Base-by-base conservation (phyloP, 2,329 filamentous ascomycete species). In the Aspergillus pseudonomiae region DNA sequence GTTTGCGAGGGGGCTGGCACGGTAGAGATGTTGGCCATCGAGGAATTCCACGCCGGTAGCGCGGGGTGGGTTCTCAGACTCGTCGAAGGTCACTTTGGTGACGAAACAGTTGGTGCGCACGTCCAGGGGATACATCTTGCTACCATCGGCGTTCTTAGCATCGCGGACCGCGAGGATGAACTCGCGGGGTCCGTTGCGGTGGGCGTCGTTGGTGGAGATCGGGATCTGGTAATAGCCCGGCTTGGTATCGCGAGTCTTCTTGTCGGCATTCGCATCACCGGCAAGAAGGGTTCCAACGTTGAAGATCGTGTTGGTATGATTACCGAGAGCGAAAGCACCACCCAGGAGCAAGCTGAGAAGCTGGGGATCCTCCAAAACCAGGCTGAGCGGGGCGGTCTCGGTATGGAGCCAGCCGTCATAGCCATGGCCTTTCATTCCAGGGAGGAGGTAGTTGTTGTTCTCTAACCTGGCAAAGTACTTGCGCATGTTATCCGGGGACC, bases 151-250 rank as follows among this genome's bases (percentile, higher is more conserved):
- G 21, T 72, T 73, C 16, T 57, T 69, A 5, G 73, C 73, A 54
- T 72, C 69, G 1, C 68, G 67, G 3, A 74, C 71, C 11, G 67
- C 58, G n/a, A 69, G 58, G 28, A 77, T 81, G 80, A 69, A 78
- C 75, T 67, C 85, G 79, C 67, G 85, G 73, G 54, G 66, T 52
- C 73, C 71, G 57, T 68, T 74, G 6, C 73, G 72, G 41, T 65
- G 55, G 21, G 30, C 63, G n/a, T 76, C 70, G 60, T 74, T 76
- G 28, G 80, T 74, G 10, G 81, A 75, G 62, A 84, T 81, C 1
- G 88, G 87, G 14, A 90, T 82, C 67, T 89, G 86, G 72, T 85
- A 89, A 62, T 85, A 78, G 1, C 80, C 83, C 19, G 82, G 78
- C 2, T 72, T 67, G 36, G 74, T 75, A 71, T 89, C 87, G 36